phyloP scores from a whole-genome alignment of 108 stramenopile genomes.

The Nannochloropsis salina region DNA sequence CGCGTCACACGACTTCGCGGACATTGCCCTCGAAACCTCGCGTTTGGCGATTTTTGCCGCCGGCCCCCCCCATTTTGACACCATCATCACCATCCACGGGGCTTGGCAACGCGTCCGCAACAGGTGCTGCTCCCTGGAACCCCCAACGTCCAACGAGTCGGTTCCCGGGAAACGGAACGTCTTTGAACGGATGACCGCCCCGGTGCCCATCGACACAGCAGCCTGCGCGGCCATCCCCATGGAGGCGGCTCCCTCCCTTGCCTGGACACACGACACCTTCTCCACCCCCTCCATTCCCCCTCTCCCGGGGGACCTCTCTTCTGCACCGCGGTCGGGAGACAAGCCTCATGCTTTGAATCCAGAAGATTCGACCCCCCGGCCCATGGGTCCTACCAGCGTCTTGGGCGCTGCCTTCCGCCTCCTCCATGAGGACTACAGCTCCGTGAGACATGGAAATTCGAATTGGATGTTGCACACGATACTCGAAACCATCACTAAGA shows the following conservation, averaged over 20 bases:
- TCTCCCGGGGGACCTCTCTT: too few species aligned
- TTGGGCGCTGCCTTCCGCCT: background rate
- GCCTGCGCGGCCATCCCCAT: background rate
- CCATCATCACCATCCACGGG: background rate
- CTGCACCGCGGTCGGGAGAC: background rate
- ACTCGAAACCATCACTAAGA: background rate
- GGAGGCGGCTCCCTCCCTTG: background rate
- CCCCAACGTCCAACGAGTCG: background rate
- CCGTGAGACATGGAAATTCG: background rate
- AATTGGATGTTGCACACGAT: conserved; percentile 18
- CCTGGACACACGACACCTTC: background rate
- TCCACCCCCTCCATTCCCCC: background rate
- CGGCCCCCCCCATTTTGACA: conserved; percentile 12
- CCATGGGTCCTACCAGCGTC: background rate
- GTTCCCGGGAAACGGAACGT: too few species aligned
- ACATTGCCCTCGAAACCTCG: background rate
- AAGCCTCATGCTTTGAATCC: background rate
- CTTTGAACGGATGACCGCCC: background rate
- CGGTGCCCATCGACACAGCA: background rate
- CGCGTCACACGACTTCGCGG: background rate
- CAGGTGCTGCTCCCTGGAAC: background rate
- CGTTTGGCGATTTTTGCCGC: background rate
- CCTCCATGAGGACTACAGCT: conserved; percentile 12
- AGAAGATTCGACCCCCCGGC: background rate
- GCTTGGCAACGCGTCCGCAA: conserved; percentile 9